phyloP scores from a whole-genome alignment of 2,329 filamentous ascomycete species.

The Scedosporium boydii region DNA sequence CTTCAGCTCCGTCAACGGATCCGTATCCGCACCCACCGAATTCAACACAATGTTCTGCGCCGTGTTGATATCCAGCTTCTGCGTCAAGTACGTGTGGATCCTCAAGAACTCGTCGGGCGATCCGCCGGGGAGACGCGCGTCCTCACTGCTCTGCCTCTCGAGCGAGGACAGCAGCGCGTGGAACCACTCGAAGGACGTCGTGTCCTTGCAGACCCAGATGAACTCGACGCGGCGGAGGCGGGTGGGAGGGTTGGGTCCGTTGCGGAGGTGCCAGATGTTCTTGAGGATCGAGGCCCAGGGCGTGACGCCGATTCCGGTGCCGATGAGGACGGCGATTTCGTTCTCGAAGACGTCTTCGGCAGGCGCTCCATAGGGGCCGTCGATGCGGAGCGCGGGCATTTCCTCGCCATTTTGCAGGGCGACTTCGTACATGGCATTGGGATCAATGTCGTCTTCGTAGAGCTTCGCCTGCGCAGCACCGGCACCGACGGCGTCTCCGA shows the following conservation, averaged over 20 bases:
- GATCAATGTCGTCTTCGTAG: slow-evolving; percentile 66
- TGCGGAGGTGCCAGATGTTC: slow-evolving; percentile 84
- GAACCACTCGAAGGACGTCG: slow-evolving; percentile 87
- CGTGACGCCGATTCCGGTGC: slow-evolving; percentile 68
- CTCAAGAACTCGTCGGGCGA: slow-evolving; percentile 67
- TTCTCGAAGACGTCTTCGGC: slow-evolving; percentile 90
- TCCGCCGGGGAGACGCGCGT: slow-evolving; percentile 45
- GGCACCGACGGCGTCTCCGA: slow-evolving; percentile 75
- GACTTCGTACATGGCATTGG: slow-evolving; percentile 85
- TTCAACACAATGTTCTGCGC: slow-evolving; percentile 86
- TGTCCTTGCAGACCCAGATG: slow-evolving; percentile 88
- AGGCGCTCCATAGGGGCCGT: slow-evolving; percentile 81
- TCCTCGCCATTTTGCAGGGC: slow-evolving; percentile 73
- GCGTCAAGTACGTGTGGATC: slow-evolving; percentile 86
- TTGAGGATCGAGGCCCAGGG: slow-evolving; percentile 72
- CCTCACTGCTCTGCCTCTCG: slow-evolving; percentile 61
- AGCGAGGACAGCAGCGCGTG: slow-evolving; percentile 75
- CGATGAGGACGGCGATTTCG: slow-evolving; percentile 68
- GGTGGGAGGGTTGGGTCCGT: slow-evolving; percentile 67
- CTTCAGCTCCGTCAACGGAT: slow-evolving; percentile 75
- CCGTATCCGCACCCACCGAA: slow-evolving; percentile 69
- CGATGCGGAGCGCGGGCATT: slow-evolving; percentile 73
- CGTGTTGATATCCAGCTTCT: slow-evolving; percentile 72
- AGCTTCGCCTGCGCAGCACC: slow-evolving; percentile 69
- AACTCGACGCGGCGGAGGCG: slow-evolving; percentile 82